Percentiles rank a stretch among this genome's conserved stretches.
Conservation (phyloP, 2,329 filamentous ascomycete genomes). For the Clarireedia hainanense region DNA sequence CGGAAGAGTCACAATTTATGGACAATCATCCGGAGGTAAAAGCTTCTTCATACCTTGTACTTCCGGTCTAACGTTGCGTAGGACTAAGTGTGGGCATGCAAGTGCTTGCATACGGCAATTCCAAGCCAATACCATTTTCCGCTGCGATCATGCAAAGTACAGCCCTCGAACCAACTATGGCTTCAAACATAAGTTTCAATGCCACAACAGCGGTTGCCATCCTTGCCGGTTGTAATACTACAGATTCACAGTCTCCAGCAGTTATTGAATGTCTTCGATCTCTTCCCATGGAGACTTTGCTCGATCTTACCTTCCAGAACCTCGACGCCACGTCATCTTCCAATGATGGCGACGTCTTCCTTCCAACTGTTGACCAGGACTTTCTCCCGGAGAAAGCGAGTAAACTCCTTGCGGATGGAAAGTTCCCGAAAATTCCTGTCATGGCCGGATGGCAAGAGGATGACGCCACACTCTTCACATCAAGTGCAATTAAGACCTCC, state of each 20-base stretch:
- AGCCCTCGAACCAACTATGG: conserved; percentile 43
- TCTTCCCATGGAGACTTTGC: conserved; percentile 35
- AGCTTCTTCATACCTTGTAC: conserved; percentile 35
- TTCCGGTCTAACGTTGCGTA: conserved; percentile 17
- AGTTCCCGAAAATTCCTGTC: conserved; percentile 34
- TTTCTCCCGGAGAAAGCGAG: conserved; percentile 40
- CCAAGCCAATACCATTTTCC: conserved; percentile 37
- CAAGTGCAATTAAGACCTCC: conserved; percentile 31
- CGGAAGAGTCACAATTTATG: conserved; percentile 50
- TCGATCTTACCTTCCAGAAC: conserved; percentile 37
- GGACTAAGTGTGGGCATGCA: conserved; percentile 38
- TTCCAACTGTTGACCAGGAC: conserved; percentile 41
- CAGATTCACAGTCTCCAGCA: conserved; percentile 34
- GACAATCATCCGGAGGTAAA: conserved; percentile 46
- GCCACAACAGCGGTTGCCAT: conserved; percentile 38
- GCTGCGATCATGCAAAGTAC: conserved; percentile 40
- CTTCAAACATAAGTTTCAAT: conserved; percentile 39
- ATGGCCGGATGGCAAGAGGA: conserved; percentile 39
- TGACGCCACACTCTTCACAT: conserved; percentile 39
- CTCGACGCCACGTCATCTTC: conserved; percentile 33
- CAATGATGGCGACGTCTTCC: conserved; percentile 46
- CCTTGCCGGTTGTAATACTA: conserved; percentile 36
- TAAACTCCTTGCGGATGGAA: conserved; percentile 32
- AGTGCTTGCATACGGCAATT: conserved; percentile 40
- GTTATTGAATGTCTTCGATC: conserved; percentile 38